Percentiles rank a stretch among this genome's conserved stretches.
phyloP scores from a whole-genome alignment of 306 rosid species.

The Pueraria montana region DNA sequence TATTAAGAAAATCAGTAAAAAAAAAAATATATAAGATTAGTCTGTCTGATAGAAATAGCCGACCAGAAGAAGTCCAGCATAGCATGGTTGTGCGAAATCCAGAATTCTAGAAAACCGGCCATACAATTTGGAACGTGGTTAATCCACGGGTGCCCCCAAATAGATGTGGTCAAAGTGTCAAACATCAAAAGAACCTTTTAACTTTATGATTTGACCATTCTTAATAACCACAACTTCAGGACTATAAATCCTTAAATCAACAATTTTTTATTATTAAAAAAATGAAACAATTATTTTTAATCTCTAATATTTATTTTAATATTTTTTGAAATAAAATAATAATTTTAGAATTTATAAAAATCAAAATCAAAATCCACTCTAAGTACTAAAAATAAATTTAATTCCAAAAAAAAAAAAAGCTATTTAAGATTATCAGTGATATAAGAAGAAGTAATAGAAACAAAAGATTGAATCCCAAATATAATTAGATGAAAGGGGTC shows the following conservation, averaged over 20 bases:
- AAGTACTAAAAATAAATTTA: no score
- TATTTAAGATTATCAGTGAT: background rate
- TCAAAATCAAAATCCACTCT: no score
- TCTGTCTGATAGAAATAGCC: no score
- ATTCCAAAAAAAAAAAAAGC: no score
- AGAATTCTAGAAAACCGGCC: conserved; percentile 44
- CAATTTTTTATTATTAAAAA: no score
- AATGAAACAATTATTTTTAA: no score
- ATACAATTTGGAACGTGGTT: background rate
- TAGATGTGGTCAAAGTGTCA: conserved; percentile 37
- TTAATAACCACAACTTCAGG: background rate
- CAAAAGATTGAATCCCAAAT: background rate
- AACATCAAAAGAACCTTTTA: conserved; percentile 11
- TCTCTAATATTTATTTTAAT: no score
- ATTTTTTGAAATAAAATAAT: no score
- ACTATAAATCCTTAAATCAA: no score
- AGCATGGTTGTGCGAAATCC: background rate
- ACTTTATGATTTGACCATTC: background rate
- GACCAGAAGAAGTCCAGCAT: background rate
- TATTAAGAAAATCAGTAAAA: no score
- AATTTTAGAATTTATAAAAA: no score
- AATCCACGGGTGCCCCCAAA: background rate
- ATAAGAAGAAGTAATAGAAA: background rate
- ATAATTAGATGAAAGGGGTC: background rate
- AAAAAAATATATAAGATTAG: no score